Evolutionary conservation across 495 filamentous ascomycete species (phyloP).

Genomic region (Achaetomiella virescens): DNA sequence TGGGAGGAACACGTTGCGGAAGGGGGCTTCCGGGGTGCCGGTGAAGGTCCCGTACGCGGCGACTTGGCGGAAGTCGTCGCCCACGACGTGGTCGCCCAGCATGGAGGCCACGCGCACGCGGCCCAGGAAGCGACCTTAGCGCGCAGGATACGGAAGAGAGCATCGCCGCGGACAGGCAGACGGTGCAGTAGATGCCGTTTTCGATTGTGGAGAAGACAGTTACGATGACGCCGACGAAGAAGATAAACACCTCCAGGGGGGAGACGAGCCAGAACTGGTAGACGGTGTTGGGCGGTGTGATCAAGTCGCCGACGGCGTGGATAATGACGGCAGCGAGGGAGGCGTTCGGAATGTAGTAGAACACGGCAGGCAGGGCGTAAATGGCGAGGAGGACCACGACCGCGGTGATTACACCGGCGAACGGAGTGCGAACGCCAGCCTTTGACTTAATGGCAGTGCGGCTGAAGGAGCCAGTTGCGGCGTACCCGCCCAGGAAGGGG

Average conservation of each 20-base stretch:
- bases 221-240: slow-evolving; percentile 89
- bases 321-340: slow-evolving; percentile 92
- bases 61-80: slow-evolving; percentile 37
- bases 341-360: slow-evolving; percentile 89
- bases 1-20: slow-evolving; percentile 82
- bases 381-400: slow-evolving; percentile 87
- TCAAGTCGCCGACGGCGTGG: slow-evolving; percentile 91
- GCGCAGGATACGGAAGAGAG: slow-evolving; percentile 82
- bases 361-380: slow-evolving; percentile 84
- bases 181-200: slow-evolving; percentile 84
- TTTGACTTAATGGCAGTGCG: slow-evolving; percentile 98
- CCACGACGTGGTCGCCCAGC: slow-evolving; percentile 72
- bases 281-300: slow-evolving; percentile 87
- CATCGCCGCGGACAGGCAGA: slow-evolving; percentile 67
- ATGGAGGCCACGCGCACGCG: slow-evolving; percentile 86
- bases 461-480: slow-evolving; percentile 94
- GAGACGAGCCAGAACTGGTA: slow-evolving; percentile 96
- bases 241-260: slow-evolving; percentile 84
- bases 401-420: slow-evolving; percentile 88
- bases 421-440: slow-evolving; percentile 88
- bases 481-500: slow-evolving; percentile 90
- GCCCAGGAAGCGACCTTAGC: slow-evolving; percentile 79
- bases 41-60: slow-evolving; percentile 47
- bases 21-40: slow-evolving; percentile 30
- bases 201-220: slow-evolving; percentile 87